phyloP scores from a whole-genome alignment of 306 rosid species.

The Biancaea sappan region DNA sequence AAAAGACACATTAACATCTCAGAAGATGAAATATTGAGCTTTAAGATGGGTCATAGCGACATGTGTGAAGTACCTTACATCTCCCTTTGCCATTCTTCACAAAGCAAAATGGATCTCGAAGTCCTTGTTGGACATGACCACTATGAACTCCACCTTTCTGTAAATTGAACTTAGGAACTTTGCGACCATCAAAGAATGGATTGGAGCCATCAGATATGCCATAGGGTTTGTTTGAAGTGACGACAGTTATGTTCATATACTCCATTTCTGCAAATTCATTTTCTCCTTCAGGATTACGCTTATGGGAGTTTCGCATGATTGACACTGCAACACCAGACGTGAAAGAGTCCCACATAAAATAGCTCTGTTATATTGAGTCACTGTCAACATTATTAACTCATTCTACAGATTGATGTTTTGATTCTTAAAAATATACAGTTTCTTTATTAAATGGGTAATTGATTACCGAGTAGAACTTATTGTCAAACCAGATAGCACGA shows the following conservation, averaged over 20 bases:
- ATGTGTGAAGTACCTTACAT: slow-evolving; percentile 58
- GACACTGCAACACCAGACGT: slow-evolving; percentile 80
- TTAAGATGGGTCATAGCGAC: too few species aligned
- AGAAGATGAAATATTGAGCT: neutral
- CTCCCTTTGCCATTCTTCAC: slow-evolving; percentile 72
- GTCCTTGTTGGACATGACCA: slow-evolving; percentile 86
- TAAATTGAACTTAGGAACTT: slow-evolving; percentile 65
- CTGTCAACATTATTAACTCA: too few species aligned
- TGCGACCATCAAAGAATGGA: slow-evolving; percentile 65
- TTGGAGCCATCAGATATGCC: slow-evolving; percentile 82
- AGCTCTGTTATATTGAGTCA: slow-evolving; percentile 55
- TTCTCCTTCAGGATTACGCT: slow-evolving; percentile 45
- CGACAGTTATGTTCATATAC: slow-evolving; percentile 82
- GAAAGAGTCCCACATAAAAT: slow-evolving; percentile 95
- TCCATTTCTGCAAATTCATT: slow-evolving; percentile 89
- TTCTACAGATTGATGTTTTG: too few species aligned
- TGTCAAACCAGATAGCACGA: slow-evolving; percentile 77
- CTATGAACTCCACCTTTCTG: slow-evolving; percentile 78
- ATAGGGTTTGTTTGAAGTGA: slow-evolving; percentile 88
- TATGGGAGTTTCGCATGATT: slow-evolving; percentile 62
- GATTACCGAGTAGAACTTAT: slow-evolving; percentile 70
- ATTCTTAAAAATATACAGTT: too few species aligned
- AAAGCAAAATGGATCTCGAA: slow-evolving; percentile 79
- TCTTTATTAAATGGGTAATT: too few species aligned
- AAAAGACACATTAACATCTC: neutral